A percentile compares a stretch with the other conserved stretches of the same genome.
phyloP scores from a whole-genome alignment of 768 basidiomycete species.

The Gloeostereum incarnatum region DNA sequence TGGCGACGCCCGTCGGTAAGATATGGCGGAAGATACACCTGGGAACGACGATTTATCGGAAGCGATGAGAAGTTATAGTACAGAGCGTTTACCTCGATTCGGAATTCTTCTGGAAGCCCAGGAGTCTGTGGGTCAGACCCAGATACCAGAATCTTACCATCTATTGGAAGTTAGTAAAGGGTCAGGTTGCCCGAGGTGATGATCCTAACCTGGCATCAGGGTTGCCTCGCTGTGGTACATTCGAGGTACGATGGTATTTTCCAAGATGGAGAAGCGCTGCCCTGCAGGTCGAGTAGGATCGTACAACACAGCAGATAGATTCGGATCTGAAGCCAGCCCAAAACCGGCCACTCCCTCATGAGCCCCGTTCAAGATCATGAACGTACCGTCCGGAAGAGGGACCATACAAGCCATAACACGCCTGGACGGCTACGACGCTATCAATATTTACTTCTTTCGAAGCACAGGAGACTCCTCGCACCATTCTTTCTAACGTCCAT shows the following conservation, averaged over 20 bases:
- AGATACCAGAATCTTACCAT: conserved; percentile 50
- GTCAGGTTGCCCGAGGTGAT: conserved; percentile 46
- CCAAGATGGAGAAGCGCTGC: conserved; percentile 42
- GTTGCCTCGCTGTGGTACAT: conserved; percentile 22
- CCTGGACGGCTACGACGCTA: conserved; percentile 40
- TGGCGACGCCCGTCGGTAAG: conserved; percentile 32
- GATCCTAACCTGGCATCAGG: conserved; percentile 7
- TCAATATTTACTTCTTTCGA: not conserved
- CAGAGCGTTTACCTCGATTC: conserved; percentile 39
- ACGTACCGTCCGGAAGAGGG: conserved; percentile 48
- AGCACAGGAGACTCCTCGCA: conserved; percentile 18
- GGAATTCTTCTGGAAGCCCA: conserved; percentile 46
- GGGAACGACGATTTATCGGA: not conserved
- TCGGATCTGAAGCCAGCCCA: conserved; percentile 38
- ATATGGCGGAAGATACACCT: conserved; percentile 52
- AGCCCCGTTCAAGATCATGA: conserved; percentile 51
- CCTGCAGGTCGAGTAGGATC: conserved; percentile 38
- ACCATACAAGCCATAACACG: conserved; percentile 72
- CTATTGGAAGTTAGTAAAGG: no score
- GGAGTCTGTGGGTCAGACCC: conserved; percentile 40
- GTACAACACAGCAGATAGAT: conserved; percentile 41
- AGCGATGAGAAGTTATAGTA: not conserved
- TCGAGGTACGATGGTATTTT: conserved; percentile 45
- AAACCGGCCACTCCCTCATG: conserved; percentile 48
- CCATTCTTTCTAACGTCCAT: conserved; percentile 78